Conservation (phyloP, 176 grass and related monocot genomes). For the Coix lacrymajobi region DNA sequence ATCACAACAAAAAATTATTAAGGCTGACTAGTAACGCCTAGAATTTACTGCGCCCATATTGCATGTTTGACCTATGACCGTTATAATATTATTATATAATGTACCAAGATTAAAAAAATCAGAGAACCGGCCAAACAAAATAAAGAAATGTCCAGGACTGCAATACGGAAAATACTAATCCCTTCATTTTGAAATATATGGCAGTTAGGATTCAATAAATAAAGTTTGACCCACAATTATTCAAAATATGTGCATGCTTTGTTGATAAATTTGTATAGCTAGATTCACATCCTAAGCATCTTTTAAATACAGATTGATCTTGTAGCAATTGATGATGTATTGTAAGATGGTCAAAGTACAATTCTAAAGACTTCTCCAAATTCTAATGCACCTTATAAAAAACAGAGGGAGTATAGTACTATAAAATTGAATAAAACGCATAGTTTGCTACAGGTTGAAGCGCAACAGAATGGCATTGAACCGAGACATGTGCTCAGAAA, state of each 20-base stretch:
- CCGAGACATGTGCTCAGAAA: neutral
- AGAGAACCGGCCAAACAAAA: neutral
- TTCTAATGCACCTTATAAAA: neutral
- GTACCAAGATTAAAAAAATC: neutral
- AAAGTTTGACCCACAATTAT: neutral
- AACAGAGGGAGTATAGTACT: neutral
- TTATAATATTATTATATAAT: neutral
- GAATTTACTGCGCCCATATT: neutral
- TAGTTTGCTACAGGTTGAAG: neutral
- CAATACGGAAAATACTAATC: neutral
- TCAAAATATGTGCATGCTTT: neutral
- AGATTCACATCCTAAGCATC: neutral
- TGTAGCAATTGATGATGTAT: neutral
- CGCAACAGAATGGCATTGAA: neutral
- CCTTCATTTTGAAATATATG: neutral
- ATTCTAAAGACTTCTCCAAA: neutral
- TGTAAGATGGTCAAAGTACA: neutral
- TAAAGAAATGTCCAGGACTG: neutral
- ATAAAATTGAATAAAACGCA: neutral
- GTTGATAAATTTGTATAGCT: neutral
- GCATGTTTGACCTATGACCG: neutral
- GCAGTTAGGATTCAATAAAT: neutral
- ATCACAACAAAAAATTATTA: neutral
- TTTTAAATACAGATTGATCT: neutral
- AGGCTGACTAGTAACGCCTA: conserved; percentile 10